Evolutionary conservation across 352 stramenopile genomes (phyloP).

Genomic region (Phytophthora vignae): DNA sequence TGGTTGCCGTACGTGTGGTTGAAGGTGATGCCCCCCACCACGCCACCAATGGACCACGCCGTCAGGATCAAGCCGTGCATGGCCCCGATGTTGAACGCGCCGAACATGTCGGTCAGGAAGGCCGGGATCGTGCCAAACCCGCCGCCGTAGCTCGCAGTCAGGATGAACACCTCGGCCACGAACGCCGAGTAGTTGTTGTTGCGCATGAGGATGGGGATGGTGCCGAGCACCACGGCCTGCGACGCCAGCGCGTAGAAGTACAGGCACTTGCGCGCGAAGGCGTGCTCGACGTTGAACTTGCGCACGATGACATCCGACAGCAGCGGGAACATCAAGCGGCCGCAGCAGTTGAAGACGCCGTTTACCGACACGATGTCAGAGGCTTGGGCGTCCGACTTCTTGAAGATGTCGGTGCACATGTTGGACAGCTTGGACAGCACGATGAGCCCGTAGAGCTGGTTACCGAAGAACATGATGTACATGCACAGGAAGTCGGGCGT

Average conservation of each 20-base stretch:
- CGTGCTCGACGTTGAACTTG: conserved; percentile 50
- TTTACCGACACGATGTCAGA: conserved; percentile 61
- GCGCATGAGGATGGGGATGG: conserved; percentile 67
- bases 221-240: conserved; percentile 70
- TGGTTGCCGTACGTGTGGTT: conserved; percentile 61
- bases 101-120: conserved; percentile 87
- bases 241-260: conserved; percentile 65
- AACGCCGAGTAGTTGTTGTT: conserved; percentile 68
- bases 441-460: conserved; percentile 67
- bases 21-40: conserved; percentile 77
- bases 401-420: conserved; percentile 62
- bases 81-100: conserved; percentile 81
- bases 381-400: conserved; percentile 36
- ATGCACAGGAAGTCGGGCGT: conserved; percentile 68
- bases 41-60: conserved; percentile 77
- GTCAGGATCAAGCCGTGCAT: conserved; percentile 83
- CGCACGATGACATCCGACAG: conserved; percentile 50
- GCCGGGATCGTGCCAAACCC: conserved; percentile 77
- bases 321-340: conserved; percentile 48
- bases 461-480: conserved; percentile 72
- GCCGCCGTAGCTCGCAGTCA: conserved; percentile 76
- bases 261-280: conserved; percentile 57
- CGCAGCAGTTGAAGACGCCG: conserved; percentile 63
- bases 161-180: conserved; percentile 65
- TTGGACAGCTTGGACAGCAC: conserved; percentile 66